These are phyloP conservation scores for Geotrichum macrosporum DNA, from an alignment of 1,139 yeast species.

Conservation along the genomic window DNA sequence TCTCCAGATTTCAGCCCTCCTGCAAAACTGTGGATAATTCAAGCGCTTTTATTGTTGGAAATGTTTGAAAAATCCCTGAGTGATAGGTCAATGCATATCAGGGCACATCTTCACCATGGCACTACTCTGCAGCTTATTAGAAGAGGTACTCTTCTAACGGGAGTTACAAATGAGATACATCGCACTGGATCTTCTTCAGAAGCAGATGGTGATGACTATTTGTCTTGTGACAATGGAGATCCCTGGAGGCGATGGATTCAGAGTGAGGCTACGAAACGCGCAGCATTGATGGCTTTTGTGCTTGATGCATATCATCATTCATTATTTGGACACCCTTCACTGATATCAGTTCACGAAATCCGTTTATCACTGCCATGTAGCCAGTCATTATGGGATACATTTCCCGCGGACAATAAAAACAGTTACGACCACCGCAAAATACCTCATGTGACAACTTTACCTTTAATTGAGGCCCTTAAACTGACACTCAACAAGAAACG, in stretches of 20 bases:
- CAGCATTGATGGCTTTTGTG: constrained; percentile 75
- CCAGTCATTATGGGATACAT: constrained; percentile 65
- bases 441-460: constrained; percentile 28
- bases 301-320: constrained; percentile 74
- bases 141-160: constrained; percentile 53
- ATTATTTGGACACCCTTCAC: constrained; percentile 68
- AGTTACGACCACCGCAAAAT: constrained; percentile 4
- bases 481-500: constrained; percentile 51
- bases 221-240: constrained; percentile 12
- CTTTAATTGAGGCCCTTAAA: constrained; percentile 55
- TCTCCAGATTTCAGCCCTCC: constrained; percentile 53
- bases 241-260: constrained; percentile 65
- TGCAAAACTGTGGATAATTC: constrained; percentile 62
- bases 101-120: constrained; percentile 75
- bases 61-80: constrained; percentile 62
- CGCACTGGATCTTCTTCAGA: not conserved
- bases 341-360: constrained; percentile 62
- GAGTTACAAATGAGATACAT: not conserved
- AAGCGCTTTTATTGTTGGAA: constrained; percentile 58
- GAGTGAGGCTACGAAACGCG: constrained; percentile 69
- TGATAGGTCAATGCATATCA: constrained; percentile 53
- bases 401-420: constrained; percentile 23
- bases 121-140: constrained; percentile 67
- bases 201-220: constrained; percentile 8
- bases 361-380: constrained; percentile 75